These are phyloP conservation scores for Chlamydomonas schloesseri DNA, from an alignment of 139 green algal genomes.

Conservation along the genomic window DNA sequence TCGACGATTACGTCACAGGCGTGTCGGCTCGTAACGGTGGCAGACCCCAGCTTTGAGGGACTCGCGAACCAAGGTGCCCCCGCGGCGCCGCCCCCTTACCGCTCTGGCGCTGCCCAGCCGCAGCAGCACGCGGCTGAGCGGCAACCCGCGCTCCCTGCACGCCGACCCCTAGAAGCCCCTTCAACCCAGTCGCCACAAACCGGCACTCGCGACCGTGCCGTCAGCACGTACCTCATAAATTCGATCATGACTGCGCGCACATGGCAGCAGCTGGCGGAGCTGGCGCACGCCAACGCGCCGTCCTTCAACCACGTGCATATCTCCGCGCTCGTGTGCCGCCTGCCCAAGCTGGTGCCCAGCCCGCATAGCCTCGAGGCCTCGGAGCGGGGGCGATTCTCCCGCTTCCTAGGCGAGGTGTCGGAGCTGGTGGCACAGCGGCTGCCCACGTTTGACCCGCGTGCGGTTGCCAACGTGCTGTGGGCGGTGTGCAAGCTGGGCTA, in stretches of 20 bases:
- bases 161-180: too few relatives aligned
- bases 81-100: too few relatives aligned
- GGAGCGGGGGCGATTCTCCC: background rate
- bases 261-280: conserved; percentile 30
- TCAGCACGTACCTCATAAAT: background rate
- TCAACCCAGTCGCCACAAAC: background rate
- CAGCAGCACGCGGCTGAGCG: background rate
- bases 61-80: too few relatives aligned
- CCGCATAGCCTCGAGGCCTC: background rate
- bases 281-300: background rate
- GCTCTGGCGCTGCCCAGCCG: too few relatives aligned
- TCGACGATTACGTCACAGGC: too few relatives aligned
- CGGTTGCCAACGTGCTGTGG: conserved; percentile 56
- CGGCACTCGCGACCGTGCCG: background rate
- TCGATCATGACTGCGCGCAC: conserved; percentile 15
- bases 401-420: conserved; percentile 41
- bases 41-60: too few relatives aligned
- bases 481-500: conserved; percentile 53
- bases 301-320: conserved; percentile 48
- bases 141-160: background rate
- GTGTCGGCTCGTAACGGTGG: too few relatives aligned
- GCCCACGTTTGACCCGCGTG: conserved; percentile 26
- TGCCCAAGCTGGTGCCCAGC: conserved; percentile 38
- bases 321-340: conserved; percentile 35
- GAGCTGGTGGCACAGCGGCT: conserved; percentile 26